Percentiles rank a stretch among this genome's conserved stretches.
These are phyloP conservation scores for Rubroshorea leprosula DNA, from an alignment of 345 rosid species.

Conservation along the genomic window DNA sequence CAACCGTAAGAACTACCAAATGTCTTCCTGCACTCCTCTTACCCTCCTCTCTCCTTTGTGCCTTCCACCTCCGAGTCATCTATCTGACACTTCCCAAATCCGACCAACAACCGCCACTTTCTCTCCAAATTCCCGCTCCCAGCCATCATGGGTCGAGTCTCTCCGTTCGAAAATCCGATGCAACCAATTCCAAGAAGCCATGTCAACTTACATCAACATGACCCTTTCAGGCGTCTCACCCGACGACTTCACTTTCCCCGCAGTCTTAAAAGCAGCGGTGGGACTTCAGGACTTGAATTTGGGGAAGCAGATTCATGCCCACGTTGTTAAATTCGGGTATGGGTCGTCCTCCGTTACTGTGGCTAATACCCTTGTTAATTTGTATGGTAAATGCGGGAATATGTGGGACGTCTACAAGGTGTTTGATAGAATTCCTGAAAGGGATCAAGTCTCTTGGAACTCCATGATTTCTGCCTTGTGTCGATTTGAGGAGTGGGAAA, in stretches of 20 bases:
- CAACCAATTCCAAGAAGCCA: conserved; percentile 52
- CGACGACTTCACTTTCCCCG: conserved; percentile 73
- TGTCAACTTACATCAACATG: conserved; percentile 60
- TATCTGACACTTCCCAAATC: conserved; percentile 8
- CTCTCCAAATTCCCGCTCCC: conserved; percentile 17
- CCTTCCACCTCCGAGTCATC: background rate
- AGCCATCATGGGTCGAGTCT: conserved; percentile 56
- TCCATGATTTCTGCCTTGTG: conserved; percentile 65
- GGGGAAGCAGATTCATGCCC: conserved; percentile 77
- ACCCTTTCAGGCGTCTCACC: conserved; percentile 42
- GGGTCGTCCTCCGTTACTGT: conserved; percentile 38
- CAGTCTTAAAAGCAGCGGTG: conserved; percentile 56
- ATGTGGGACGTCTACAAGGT: conserved; percentile 42
- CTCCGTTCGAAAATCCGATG: conserved; percentile 56
- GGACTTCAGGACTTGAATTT: conserved; percentile 46
- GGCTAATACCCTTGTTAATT: conserved; percentile 66
- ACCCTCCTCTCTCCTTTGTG: background rate
- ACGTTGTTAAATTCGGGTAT: conserved; percentile 63
- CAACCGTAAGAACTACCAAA: too few relatives aligned
- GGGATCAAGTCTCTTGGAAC: conserved; percentile 91
- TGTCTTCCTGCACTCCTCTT: background rate
- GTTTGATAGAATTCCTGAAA: conserved; percentile 71
- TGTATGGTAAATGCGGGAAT: conserved; percentile 65
- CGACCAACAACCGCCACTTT: background rate
- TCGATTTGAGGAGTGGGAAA: conserved; percentile 59